Conservation (phyloP, 2,329 filamentous ascomycete genomes). For the Diplodia sapinea region DNA sequence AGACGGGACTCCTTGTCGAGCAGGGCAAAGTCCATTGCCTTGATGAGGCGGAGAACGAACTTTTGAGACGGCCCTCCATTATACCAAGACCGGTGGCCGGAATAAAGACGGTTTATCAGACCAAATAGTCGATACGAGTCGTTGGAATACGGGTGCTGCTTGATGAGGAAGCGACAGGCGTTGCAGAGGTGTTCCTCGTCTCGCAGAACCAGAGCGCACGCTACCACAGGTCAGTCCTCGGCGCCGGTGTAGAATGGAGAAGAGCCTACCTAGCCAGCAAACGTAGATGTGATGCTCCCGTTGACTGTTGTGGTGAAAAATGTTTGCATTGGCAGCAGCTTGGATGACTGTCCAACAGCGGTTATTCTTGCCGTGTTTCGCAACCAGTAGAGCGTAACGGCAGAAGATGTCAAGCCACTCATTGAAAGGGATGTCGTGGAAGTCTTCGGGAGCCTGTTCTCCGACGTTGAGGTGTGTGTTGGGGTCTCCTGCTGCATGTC, state of each 20-base stretch:
- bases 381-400: slow-evolving; percentile 80
- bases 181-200: slow-evolving; percentile 78
- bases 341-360: slow-evolving; percentile 83
- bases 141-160: slow-evolving; percentile 77
- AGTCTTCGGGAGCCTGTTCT: slow-evolving; percentile 58
- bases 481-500: slow-evolving; percentile 2
- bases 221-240: slow-evolving; percentile 49
- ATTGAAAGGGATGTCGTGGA: slow-evolving; percentile 79
- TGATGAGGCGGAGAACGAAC: slow-evolving; percentile 88
- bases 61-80: slow-evolving; percentile 84
- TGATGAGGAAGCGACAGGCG: slow-evolving; percentile 82
- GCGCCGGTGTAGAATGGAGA: slow-evolving; percentile 23
- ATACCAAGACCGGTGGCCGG: slow-evolving; percentile 72
- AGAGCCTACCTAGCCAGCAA: slow-evolving; percentile 69
- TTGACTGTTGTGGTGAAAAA: slow-evolving; percentile 75
- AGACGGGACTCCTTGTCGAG: slow-evolving; percentile 59
- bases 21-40: slow-evolving; percentile 77
- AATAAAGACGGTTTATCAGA: slow-evolving; percentile 75
- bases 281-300: slow-evolving; percentile 76
- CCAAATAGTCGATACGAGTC: slow-evolving; percentile 86
- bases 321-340: slow-evolving; percentile 76
- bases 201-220: slow-evolving; percentile 80
- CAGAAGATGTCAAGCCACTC: slow-evolving; percentile 91
- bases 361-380: slow-evolving; percentile 68
- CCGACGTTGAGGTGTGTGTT: slow-evolving; percentile 2